Base-by-base conservation (phyloP, 441 rosid genomes). In the Adansonia rubrostipa region DNA sequence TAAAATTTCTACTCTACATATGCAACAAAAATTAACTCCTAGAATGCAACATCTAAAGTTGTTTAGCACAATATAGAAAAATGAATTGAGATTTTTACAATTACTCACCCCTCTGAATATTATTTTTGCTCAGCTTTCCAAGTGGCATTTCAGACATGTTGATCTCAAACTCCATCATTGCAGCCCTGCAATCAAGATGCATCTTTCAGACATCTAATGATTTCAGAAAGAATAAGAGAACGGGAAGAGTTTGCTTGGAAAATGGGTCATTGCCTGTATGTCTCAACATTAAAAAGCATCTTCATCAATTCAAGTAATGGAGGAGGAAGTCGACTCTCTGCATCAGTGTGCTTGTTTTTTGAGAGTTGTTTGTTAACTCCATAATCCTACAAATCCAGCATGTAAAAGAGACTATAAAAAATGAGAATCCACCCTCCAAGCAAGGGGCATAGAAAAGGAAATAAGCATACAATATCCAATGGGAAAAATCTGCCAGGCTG, bases 91-190 rank as follows among this genome's bases (percentile, higher is more conserved):
- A 66, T 28, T 17, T 36, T 44, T 67, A 66, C 24, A 66, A 22
- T 66, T 62, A 74, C 62, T 44, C 85, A 96, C 99, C 99, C 81
- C 90, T 91, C 72, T 89, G 95, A 77, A 96, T 94, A 84, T 94
- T 93, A 77, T 65, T 86, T 88, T 93, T 94, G 87, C 99, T 96
- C 85, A 96, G 88, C 76, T 94, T 96, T 85, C 98, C 99, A 72
- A 93, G 98, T 13, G 97, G 99, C 98, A 96, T 96, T 92, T 94
- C 99, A 45, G 91, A 88, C 97, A 94, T 91, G 75, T 96, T 94
- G 78, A 94, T 96, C 87, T 94, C 92, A 69, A 93, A 96, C 88
- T 94, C 99, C 98, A 91, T 88, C 99, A 93, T 94, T 74, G 98
- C 98, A 84, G 94, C 90, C 88, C 98, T 97, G 91, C 84, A 85